A percentile compares a stretch with the other conserved stretches of the same genome.
These are phyloP conservation scores for Crithidia fasciculata DNA, from an alignment of 208 protist genomes.

Conservation along the genomic window DNA sequence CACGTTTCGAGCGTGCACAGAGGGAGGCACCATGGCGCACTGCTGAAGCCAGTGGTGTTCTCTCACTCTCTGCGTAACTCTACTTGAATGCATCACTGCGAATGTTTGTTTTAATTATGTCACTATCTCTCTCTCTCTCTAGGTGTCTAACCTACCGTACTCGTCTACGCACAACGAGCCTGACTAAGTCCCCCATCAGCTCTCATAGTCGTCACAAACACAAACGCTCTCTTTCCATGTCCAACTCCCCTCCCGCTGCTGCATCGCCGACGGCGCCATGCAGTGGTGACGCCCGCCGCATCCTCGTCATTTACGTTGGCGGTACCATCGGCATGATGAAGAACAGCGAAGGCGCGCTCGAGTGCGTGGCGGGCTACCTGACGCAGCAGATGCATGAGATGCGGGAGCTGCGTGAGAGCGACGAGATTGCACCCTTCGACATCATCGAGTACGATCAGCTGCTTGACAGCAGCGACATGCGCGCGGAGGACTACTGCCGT, in stretches of 20 bases:
- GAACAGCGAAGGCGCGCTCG: slow-evolving; percentile 60
- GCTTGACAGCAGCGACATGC: slow-evolving; percentile 90
- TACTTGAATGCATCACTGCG: too few relatives aligned
- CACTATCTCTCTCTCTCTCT: too few relatives aligned
- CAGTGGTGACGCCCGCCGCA: slow-evolving; percentile 26
- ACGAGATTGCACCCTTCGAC: slow-evolving; percentile 69
- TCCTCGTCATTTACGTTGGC: slow-evolving; percentile 87
- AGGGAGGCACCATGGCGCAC: too few relatives aligned
- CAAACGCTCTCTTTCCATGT: slow-evolving; percentile 2
- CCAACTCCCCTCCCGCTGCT: slow-evolving; percentile 2
- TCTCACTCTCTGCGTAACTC: too few relatives aligned
- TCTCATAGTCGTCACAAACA: too few relatives aligned
- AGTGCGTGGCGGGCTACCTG: slow-evolving; percentile 73
- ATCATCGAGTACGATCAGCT: slow-evolving; percentile 83
- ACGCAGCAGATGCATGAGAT: slow-evolving; percentile 70
- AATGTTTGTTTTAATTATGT: too few relatives aligned
- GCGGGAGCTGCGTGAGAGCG: slow-evolving; percentile 48
- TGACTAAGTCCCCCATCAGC: too few relatives aligned
- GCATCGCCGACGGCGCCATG: slow-evolving; percentile 3
- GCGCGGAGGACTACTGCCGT: slow-evolving; percentile 67
- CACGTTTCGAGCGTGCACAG: too few relatives aligned
- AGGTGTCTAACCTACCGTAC: too few relatives aligned
- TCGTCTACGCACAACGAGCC: too few relatives aligned
- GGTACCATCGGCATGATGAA: slow-evolving; percentile 93
- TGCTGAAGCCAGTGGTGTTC: too few relatives aligned